phyloP scores from a whole-genome alignment of 2,329 filamentous ascomycete species.

The Paecilomyces sp. region DNA sequence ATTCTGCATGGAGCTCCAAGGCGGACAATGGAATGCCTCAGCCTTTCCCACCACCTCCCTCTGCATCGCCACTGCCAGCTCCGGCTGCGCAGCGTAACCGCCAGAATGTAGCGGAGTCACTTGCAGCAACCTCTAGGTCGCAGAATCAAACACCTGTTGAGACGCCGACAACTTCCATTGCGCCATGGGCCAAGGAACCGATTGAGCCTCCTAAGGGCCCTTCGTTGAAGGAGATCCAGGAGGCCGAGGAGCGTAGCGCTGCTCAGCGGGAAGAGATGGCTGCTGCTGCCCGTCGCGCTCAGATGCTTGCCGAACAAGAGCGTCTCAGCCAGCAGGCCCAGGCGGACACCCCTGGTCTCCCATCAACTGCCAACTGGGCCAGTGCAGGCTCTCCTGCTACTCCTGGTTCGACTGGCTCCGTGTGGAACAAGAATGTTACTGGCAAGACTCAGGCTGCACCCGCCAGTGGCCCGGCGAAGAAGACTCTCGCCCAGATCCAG shows the following conservation, averaged over 20 bases:
- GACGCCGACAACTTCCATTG: conserved; percentile 65
- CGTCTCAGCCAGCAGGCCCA: conserved; percentile 57
- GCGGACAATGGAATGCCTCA: conserved; percentile 60
- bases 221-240: conserved; percentile 93
- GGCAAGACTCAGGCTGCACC: conserved; percentile 32
- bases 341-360: conserved; percentile 68
- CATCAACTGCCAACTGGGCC: conserved; percentile 84
- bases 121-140: conserved; percentile 60
- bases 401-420: conserved; percentile 42
- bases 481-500: conserved; percentile 92
- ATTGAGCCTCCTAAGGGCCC: conserved; percentile 70
- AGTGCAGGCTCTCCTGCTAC: conserved; percentile 63
- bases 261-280: conserved; percentile 81
- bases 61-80: conserved; percentile 75
- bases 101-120: conserved; percentile 73
- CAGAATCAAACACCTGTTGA: conserved; percentile 69
- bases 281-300: conserved; percentile 65
- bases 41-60: conserved; percentile 62
- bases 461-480: conserved; percentile 53
- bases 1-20: conserved; percentile 53
- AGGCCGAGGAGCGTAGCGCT: conserved; percentile 86
- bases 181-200: conserved; percentile 89
- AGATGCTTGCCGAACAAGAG: conserved; percentile 68
- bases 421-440: conserved; percentile 45
- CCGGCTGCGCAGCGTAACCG: conserved; percentile 79